A percentile compares a stretch with the other conserved stretches of the same genome.
Conservation (phyloP, 352 stramenopile genomes). For the Globisporangium emineosum region DNA sequence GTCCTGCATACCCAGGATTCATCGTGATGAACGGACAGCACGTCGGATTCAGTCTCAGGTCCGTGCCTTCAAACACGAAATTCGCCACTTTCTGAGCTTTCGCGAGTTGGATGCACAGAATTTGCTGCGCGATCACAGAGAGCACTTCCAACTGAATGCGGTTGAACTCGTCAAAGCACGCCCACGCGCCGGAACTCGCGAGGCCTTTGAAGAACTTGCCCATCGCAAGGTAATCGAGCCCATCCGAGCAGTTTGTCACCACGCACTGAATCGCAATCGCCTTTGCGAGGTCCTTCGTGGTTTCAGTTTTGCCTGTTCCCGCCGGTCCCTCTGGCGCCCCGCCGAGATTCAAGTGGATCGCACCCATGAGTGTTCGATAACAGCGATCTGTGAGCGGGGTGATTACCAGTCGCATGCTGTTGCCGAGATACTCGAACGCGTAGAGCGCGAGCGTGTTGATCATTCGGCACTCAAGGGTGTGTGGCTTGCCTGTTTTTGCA, state of each 20-base stretch:
- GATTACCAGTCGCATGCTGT: slow-evolving; percentile 91
- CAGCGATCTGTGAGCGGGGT: slow-evolving; percentile 90
- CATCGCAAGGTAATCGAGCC: slow-evolving; percentile 91
- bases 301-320: slow-evolving; percentile 92
- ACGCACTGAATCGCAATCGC: slow-evolving; percentile 93
- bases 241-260: slow-evolving; percentile 90
- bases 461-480: slow-evolving; percentile 87
- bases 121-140: slow-evolving; percentile 92
- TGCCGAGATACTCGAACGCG: slow-evolving; percentile 92
- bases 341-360: slow-evolving; percentile 89
- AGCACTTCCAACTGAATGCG: slow-evolving; percentile 92
- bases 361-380: slow-evolving; percentile 90
- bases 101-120: slow-evolving; percentile 88
- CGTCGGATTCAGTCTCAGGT: slow-evolving; percentile 87
- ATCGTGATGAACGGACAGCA: slow-evolving; percentile 93
- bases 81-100: slow-evolving; percentile 70
- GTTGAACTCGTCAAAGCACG: slow-evolving; percentile 94
- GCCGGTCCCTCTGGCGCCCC: slow-evolving; percentile 88
- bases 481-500: slow-evolving; percentile 85
- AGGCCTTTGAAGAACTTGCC: slow-evolving; percentile 94
- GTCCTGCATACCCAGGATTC: slow-evolving; percentile 89
- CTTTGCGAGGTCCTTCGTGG: slow-evolving; percentile 91
- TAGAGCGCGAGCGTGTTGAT: slow-evolving; percentile 92
- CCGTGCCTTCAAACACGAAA: slow-evolving; percentile 92
- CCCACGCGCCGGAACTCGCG: slow-evolving; percentile 87